Evolutionary conservation across 345 rosid species (phyloP).

Genomic region (Syzygium oleosum): DNA sequence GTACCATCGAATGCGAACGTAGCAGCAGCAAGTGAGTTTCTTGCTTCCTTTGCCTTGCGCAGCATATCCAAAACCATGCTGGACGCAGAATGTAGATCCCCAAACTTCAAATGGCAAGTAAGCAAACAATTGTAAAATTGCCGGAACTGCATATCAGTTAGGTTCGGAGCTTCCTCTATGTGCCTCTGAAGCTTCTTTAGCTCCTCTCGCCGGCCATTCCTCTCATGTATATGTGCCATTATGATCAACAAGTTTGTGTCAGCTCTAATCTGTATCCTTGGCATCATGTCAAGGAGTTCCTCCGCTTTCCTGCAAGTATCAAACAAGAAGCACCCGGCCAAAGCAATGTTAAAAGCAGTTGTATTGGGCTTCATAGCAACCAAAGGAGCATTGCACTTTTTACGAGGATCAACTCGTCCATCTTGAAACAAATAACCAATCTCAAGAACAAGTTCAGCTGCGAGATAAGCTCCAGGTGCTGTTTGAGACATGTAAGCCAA

Average conservation of each 20-base stretch:
- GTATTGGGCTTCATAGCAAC: constrained; percentile 89
- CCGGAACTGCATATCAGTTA: constrained; percentile 59
- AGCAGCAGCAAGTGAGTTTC: constrained; percentile 65
- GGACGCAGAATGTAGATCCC: constrained; percentile 77
- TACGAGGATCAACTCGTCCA: constrained; percentile 73
- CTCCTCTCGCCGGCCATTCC: constrained; percentile 83
- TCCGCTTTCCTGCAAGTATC: constrained; percentile 89
- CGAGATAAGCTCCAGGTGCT: constrained; percentile 70
- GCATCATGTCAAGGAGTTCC: constrained; percentile 76
- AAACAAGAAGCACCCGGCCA: constrained; percentile 74
- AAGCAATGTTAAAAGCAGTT: constrained; percentile 55
- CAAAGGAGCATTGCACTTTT: constrained; percentile 68
- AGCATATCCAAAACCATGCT: constrained; percentile 89
- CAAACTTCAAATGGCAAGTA: constrained; percentile 71
- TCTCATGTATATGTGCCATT: constrained; percentile 80
- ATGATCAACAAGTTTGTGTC: constrained; percentile 52
- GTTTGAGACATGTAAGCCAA: constrained; percentile 66
- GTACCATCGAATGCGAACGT: constrained; percentile 13
- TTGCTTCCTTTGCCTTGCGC: constrained; percentile 64
- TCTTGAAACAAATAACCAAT: constrained; percentile 74
- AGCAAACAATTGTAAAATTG: constrained; percentile 77
- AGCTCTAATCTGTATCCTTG: constrained; percentile 49
- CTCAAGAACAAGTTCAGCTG: constrained; percentile 83
- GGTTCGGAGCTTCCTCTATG: constrained; percentile 63
- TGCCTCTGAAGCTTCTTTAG: constrained; percentile 77